phyloP scores from a whole-genome alignment of 2,329 filamentous ascomycete species.

The Fusarium pseudocircinatum region DNA sequence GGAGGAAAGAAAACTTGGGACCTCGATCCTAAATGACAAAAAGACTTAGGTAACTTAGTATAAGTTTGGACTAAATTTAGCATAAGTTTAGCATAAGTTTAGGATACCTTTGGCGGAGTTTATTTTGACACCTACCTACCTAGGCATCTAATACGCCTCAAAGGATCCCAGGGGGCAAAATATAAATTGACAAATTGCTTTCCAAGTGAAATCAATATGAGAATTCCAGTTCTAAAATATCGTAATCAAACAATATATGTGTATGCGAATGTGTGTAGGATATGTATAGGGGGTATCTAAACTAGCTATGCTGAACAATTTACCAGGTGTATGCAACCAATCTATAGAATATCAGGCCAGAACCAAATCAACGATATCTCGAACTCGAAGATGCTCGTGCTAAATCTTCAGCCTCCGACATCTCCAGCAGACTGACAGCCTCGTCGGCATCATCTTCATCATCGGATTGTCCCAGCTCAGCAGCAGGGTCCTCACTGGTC shows the following conservation, averaged over 20 bases:
- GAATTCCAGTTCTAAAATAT: neutral
- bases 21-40: neutral
- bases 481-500: slow-evolving; percentile 35
- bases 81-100: neutral
- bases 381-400: slow-evolving; percentile 27
- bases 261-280: slow-evolving; percentile 6
- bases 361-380: slow-evolving; percentile 13
- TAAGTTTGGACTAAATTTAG: neutral
- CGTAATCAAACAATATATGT: neutral
- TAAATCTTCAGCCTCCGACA: slow-evolving; percentile 41
- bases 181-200: neutral
- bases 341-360: neutral
- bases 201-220: neutral
- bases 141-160: neutral
- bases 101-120: neutral
- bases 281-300: slow-evolving; percentile 27
- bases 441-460: slow-evolving; percentile 48
- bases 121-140: neutral
- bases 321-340: neutral
- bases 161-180: neutral
- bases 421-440: slow-evolving; percentile 41
- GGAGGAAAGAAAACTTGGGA: neutral
- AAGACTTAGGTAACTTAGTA: neutral
- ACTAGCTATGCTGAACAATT: slow-evolving; percentile 10
- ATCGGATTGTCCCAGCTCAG: slow-evolving; percentile 45